A percentile compares a stretch with the other conserved stretches of the same genome.
Conservation (phyloP, 257 asterid species). For the Gynochthodes officinalis region DNA sequence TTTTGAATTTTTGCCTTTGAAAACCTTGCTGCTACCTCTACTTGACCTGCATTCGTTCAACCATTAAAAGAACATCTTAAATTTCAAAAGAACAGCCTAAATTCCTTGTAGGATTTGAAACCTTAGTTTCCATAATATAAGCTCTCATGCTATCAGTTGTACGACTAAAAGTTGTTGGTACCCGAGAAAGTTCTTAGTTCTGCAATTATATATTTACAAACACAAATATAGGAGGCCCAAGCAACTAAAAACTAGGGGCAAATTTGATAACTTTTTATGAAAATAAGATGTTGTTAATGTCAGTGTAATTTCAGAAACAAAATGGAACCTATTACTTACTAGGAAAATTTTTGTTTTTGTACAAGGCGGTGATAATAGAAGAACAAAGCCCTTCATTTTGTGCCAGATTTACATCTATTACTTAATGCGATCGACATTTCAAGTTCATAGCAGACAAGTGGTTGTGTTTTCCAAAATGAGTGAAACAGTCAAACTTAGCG, state of each 20-base stretch:
- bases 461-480: not conserved
- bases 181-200: no score
- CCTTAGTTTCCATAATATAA: not conserved
- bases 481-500: not conserved
- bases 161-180: not conserved
- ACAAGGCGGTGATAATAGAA: not conserved
- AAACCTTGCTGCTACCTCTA: not conserved
- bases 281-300: not conserved
- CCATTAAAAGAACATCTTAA: not conserved
- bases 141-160: not conserved
- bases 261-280: not conserved
- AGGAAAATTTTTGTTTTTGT: not conserved
- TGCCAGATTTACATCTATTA: not conserved
- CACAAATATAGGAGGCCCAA: no score
- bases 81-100: not conserved
- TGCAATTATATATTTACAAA: not conserved
- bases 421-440: not conserved
- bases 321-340: not conserved
- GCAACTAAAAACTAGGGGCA: not conserved
- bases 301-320: not conserved
- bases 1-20: not conserved
- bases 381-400: not conserved
- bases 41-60: not conserved
- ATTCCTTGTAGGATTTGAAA: not conserved
- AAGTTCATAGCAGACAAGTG: not conserved